These are phyloP conservation scores for Cryptococcus sp. DNA, from an alignment of 1,284 basidiomycete species.

Conservation along the genomic window DNA sequence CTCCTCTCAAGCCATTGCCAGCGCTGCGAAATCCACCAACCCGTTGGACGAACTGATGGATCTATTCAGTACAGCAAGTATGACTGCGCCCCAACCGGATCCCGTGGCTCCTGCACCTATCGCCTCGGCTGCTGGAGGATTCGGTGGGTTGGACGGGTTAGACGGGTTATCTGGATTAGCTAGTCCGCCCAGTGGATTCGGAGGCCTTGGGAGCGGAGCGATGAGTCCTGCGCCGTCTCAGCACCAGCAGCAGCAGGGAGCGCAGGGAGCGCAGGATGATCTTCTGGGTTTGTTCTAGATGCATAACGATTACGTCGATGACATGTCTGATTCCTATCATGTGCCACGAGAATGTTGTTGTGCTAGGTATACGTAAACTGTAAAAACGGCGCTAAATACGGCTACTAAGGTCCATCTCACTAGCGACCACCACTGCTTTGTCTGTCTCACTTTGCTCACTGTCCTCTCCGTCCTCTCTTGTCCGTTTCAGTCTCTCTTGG, in stretches of 20 bases:
- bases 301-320: not conserved
- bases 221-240: constrained; percentile 10
- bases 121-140: constrained; percentile 3
- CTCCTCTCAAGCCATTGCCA: constrained; percentile 36
- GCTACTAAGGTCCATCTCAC: too few species aligned
- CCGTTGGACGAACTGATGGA: constrained; percentile 88
- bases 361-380: too few species aligned
- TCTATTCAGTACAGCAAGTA: constrained; percentile 67
- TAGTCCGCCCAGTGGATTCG: constrained; percentile 6
- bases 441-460: not conserved
- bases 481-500: too few species aligned
- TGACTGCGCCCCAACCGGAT: constrained; percentile 43
- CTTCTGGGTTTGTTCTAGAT: constrained; percentile 51
- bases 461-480: not conserved
- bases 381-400: too few species aligned
- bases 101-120: constrained; percentile 19
- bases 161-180: constrained; percentile 21
- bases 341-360: not conserved
- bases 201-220: constrained; percentile 5
- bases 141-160: constrained; percentile 10
- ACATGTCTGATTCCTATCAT: not conserved
- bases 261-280: constrained; percentile 42
- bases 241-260: constrained; percentile 12
- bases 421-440: too few species aligned
- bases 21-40: constrained; percentile 59